Percentiles rank a stretch among this genome's conserved stretches.
These are phyloP conservation scores for Phaeotremella fagi DNA, from an alignment of 768 basidiomycete genomes.

Conservation along the genomic window DNA sequence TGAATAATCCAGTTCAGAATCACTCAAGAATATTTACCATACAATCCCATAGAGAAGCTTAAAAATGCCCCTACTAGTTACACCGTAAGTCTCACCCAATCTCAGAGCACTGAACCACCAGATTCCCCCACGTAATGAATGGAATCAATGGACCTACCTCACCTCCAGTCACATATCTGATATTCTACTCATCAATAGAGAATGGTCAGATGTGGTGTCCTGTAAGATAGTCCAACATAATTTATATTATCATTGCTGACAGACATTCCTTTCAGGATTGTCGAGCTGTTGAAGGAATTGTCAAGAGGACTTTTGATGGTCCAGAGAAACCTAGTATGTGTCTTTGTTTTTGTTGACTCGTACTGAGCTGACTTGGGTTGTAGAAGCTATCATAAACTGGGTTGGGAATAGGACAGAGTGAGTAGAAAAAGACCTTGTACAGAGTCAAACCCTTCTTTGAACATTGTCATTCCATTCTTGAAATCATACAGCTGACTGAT, in stretches of 20 bases:
- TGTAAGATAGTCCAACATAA: slow-evolving; percentile 10
- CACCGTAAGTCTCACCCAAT: slow-evolving; percentile 13
- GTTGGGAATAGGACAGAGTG: slow-evolving; percentile 36
- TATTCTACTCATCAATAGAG: slow-evolving; percentile 45
- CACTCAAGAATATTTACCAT: neutral
- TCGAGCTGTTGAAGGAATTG: slow-evolving; percentile 31
- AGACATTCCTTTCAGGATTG: slow-evolving; percentile 35
- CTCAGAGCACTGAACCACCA: slow-evolving; percentile 2
- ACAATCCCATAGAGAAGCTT: too few relatives aligned
- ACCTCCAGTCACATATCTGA: slow-evolving; percentile 36
- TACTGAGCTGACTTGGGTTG: neutral
- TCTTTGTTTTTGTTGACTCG: neutral
- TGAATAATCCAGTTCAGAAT: too few relatives aligned
- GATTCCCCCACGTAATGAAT: slow-evolving; percentile 45
- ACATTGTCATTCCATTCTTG: neutral
- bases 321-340: slow-evolving; percentile 40
- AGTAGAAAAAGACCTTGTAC: slow-evolving; percentile 3
- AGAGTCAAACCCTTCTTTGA: neutral
- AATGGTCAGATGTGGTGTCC: slow-evolving; percentile 49
- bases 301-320: slow-evolving; percentile 38
- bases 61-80: slow-evolving; percentile 19
- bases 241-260: neutral
- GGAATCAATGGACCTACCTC: slow-evolving; percentile 37
- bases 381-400: slow-evolving; percentile 44
- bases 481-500: neutral